These are phyloP conservation scores for Corylus avellana DNA, from an alignment of 306 rosid genomes.

Conservation along the genomic window DNA sequence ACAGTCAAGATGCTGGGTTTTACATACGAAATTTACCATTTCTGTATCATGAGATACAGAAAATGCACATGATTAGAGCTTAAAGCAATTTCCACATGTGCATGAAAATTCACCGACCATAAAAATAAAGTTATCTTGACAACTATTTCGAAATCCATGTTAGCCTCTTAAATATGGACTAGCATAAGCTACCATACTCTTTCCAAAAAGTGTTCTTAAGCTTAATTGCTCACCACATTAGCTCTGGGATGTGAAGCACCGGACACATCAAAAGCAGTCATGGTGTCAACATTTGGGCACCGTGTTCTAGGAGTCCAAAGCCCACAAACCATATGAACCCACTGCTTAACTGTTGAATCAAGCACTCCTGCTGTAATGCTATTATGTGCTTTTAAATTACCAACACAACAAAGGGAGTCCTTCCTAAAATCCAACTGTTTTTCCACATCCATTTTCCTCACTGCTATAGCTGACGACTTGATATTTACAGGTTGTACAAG, in stretches of 20 bases:
- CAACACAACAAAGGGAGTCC: conserved; percentile 12
- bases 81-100: background rate
- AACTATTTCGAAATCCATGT: background rate
- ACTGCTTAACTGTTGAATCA: conserved; percentile 61
- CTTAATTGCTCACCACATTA: conserved; percentile 45
- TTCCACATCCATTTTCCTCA: conserved; percentile 26
- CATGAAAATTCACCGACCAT: background rate
- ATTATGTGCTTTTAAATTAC: conserved; percentile 37
- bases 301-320: conserved; percentile 81
- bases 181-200: conserved; percentile 1
- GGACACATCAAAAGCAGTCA: conserved; percentile 77
- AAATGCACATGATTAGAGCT: background rate
- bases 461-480: conserved; percentile 22
- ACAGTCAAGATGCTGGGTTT: background rate
- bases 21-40: background rate
- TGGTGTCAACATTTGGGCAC: conserved; percentile 68
- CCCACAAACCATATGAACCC: conserved; percentile 84
- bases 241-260: conserved; percentile 47
- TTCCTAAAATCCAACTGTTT: conserved; percentile 5
- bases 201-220: conserved; percentile 2
- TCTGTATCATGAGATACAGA: background rate
- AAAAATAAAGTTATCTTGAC: background rate
- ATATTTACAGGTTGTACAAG: conserved; percentile 16
- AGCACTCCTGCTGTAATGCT: conserved; percentile 56
- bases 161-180: conserved; percentile 7